Percentiles rank a stretch among this genome's conserved stretches.
Conservation (phyloP, 805 yeast genomes). For the Jamesozyma hellenica region DNA sequence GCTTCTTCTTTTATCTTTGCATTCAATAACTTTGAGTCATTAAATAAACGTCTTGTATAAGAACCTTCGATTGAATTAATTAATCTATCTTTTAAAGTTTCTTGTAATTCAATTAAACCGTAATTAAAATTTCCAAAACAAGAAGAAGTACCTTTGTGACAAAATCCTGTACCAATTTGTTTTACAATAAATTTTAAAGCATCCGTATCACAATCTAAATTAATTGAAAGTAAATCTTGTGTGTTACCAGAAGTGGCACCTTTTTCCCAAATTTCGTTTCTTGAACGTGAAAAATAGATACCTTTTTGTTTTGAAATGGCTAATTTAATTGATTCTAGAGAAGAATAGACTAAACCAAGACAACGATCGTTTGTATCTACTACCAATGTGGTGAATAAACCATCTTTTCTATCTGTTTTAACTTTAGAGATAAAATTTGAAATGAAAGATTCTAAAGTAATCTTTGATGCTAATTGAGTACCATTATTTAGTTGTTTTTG, state of each 20-base stretch:
- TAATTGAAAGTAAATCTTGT: constrained; percentile 58
- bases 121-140: constrained; percentile 61
- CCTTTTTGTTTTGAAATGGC: constrained; percentile 78
- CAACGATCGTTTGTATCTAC: constrained; percentile 58
- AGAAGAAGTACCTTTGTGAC: constrained; percentile 70
- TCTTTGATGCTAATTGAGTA: constrained; percentile 7
- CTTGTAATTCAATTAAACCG: constrained; percentile 60
- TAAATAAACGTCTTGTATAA: constrained; percentile 82
- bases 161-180: constrained; percentile 81
- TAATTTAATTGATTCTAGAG: constrained; percentile 66
- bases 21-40: constrained; percentile 60
- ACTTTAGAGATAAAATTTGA: constrained; percentile 39
- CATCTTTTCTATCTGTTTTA: constrained; percentile 78
- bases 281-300: constrained; percentile 82
- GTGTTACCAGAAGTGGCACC: constrained; percentile 96
- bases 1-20: constrained; percentile 95
- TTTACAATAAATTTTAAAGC: constrained; percentile 78
- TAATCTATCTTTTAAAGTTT: constrained; percentile 52
- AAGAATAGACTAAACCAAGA: constrained; percentile 86
- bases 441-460: constrained; percentile 27
- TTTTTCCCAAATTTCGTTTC: constrained; percentile 89
- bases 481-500: no score
- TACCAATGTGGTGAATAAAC: constrained; percentile 76
- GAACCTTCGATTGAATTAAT: constrained; percentile 75
- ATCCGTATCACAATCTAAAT: constrained; percentile 86